A percentile compares a stretch with the other conserved stretches of the same genome.
phyloP scores from a whole-genome alignment of 1,284 basidiomycete genomes.

The Ceratobasidium sp. region DNA sequence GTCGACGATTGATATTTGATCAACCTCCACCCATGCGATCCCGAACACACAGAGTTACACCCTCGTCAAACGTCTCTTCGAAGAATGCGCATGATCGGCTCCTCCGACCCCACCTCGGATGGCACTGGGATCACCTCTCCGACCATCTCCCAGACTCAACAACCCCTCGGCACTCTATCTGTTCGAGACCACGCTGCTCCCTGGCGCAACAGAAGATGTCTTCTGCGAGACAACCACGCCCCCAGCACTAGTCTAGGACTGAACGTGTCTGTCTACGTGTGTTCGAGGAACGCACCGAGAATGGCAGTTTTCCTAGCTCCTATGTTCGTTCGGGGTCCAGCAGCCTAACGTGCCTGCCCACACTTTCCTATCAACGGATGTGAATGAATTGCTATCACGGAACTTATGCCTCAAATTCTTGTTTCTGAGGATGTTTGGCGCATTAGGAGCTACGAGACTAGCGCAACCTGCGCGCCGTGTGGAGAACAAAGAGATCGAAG shows the following conservation, averaged over 20 bases:
- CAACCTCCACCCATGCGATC: no score
- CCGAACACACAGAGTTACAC: conserved; percentile 79
- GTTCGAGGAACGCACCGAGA: conserved; percentile 34
- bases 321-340: conserved; percentile 63
- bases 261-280: conserved; percentile 34
- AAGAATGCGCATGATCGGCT: conserved; percentile 74
- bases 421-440: conserved; percentile 48
- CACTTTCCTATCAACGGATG: conserved; percentile 64
- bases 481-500: conserved; percentile 60
- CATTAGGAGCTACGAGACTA: conserved; percentile 19
- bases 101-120: conserved; percentile 73
- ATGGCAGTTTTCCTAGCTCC: conserved; percentile 20
- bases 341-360: conserved; percentile 69
- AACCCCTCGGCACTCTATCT: conserved; percentile 72
- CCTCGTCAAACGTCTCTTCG: conserved; percentile 71
- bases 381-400: conserved; percentile 60
- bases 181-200: conserved; percentile 80
- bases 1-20: no score
- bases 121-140: conserved; percentile 73
- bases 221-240: conserved; percentile 73
- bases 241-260: conserved; percentile 55
- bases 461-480: conserved; percentile 29
- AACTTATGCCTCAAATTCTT: conserved; percentile 68
- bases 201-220: conserved; percentile 78
- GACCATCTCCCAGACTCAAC: conserved; percentile 71